A percentile compares a stretch with the other conserved stretches of the same genome.
Evolutionary conservation across 176 grass and related monocot genomes (phyloP).

Genomic region (Alopecurus myosuroides): DNA sequence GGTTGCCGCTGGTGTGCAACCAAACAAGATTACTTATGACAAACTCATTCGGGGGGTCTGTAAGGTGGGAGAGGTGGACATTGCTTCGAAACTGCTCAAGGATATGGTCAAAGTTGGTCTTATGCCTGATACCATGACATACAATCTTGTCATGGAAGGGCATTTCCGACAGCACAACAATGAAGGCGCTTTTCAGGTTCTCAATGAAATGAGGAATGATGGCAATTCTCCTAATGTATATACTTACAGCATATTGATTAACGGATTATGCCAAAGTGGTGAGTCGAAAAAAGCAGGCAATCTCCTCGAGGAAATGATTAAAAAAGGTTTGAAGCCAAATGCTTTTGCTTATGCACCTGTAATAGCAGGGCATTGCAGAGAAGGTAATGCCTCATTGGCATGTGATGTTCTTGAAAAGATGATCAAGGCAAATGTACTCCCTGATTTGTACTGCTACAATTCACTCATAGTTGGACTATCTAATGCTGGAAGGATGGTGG

Average conservation of each 20-base stretch:
- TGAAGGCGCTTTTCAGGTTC: constrained; percentile 35
- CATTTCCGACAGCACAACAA: constrained; percentile 31
- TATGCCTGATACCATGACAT: constrained; percentile 41
- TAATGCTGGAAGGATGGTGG: constrained; percentile 55
- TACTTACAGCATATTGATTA: constrained; percentile 52
- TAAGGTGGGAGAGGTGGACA: constrained; percentile 51
- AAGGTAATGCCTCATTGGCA: constrained; percentile 51
- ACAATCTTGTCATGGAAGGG: constrained; percentile 66
- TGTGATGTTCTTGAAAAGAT: constrained; percentile 54
- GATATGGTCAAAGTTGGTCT: constrained; percentile 46
- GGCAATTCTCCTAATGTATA: constrained; percentile 47
- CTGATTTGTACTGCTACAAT: constrained; percentile 80
- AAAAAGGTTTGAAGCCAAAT: constrained; percentile 51
- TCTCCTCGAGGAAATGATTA: constrained; percentile 64
- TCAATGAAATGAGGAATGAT: constrained; percentile 52
- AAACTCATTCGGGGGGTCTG: constrained; percentile 53
- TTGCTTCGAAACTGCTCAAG: constrained; percentile 37
- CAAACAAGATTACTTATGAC: constrained; percentile 55
- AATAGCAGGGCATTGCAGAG: constrained; percentile 59
- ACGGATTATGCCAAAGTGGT: constrained; percentile 57
- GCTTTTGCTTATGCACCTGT: constrained; percentile 58
- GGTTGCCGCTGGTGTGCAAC: constrained; percentile 45
- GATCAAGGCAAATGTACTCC: constrained; percentile 36
- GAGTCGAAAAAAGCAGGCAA: constrained; percentile 29
- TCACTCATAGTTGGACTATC: constrained; percentile 61